Evolutionary conservation across 2,329 filamentous ascomycete species (phyloP), one percentile per base, ranked within the genome.

Genomic region (Diaporthe sp.): DNA sequence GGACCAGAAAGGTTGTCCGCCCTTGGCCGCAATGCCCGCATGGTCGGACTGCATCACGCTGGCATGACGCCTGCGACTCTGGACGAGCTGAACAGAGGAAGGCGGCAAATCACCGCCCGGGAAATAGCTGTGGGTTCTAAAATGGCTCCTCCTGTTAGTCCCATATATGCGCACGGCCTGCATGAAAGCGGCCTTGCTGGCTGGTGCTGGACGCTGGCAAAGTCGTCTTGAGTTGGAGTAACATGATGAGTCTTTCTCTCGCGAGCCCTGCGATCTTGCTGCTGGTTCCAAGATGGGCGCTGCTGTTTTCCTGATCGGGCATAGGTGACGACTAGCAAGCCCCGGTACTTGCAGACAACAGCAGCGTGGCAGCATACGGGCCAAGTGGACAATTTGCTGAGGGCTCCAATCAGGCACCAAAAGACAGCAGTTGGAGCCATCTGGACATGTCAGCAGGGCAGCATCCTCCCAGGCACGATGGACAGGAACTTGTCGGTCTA

Each of bases 401-500:
- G 34, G 46, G 49, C 65, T 69, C 65, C 65, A 69, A 69, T 69
- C 65, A 69, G 65, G 65, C 65, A 69, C 9, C 65, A 55, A n/a
- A 13, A 19, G 22, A 53, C 46, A 39, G 12, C 34, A 39, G 31
- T 19, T 53, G 46, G 65, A 68, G 65, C 6, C 31, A 25, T 53
- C 15, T 39, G 65, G 65, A 55, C 65, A 42, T 55, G 65, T 69
- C 65, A 69, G 65, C 65, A 69, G 65, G 46, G 28, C 65, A 68
- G 65, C n/a, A 68, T 68, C 65, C 65, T 68, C 28, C 65, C 65
- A 69, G 34, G 65, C 65, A 69, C 65, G 65, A 68, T 68, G 65
- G 65, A 68, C 65, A 68, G 65, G 46, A 68, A 25, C 22, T 25
- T n/a, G 37, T 19, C 42, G 65, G 46, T 68, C 65, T 68, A 69